Evolutionary conservation across 2,329 filamentous ascomycete genomes (phyloP).

Genomic region (Tolypocladium inflatum): DNA sequence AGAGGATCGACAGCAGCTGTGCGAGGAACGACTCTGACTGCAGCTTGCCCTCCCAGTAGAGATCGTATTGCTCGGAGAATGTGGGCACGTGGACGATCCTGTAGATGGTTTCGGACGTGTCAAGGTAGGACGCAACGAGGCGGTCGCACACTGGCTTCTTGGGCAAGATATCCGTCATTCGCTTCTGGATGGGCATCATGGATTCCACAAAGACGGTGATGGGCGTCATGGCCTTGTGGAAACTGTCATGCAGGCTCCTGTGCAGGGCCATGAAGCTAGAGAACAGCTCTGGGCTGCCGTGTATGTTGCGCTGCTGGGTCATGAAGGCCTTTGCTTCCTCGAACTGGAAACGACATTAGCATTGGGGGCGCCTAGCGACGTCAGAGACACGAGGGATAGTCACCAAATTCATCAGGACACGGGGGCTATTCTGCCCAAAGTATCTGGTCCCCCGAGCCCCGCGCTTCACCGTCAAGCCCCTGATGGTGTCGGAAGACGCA

Average conservation of each 20-base stretch:
- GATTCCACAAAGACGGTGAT: slow-evolving; percentile 49
- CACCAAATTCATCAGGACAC: slow-evolving; percentile 45
- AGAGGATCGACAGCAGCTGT: slow-evolving; percentile 41
- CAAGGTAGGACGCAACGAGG: slow-evolving; percentile 38
- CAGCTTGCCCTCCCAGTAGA: slow-evolving; percentile 40
- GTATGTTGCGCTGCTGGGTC: slow-evolving; percentile 28
- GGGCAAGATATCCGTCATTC: slow-evolving; percentile 48
- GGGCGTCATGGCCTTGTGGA: slow-evolving; percentile 35
- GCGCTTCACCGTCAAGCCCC: slow-evolving; percentile 38
- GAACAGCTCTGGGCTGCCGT: slow-evolving; percentile 7
- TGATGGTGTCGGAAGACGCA: slow-evolving; percentile 34
- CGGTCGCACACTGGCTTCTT: slow-evolving; percentile 40
- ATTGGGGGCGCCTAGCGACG: too few relatives aligned
- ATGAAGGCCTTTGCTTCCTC: slow-evolving; percentile 44
- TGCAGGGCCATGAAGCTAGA: slow-evolving; percentile 31
- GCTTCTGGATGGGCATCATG: slow-evolving; percentile 47
- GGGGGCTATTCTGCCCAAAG: slow-evolving; percentile 43
- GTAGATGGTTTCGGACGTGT: slow-evolving; percentile 42
- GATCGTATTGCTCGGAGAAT: slow-evolving; percentile 39
- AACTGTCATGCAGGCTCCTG: slow-evolving; percentile 35
- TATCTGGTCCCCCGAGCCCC: slow-evolving; percentile 37
- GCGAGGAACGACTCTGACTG: slow-evolving; percentile 42
- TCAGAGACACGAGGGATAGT: slow-evolving; percentile 5
- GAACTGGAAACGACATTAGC: slow-evolving; percentile 27
- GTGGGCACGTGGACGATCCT: slow-evolving; percentile 43